phyloP scores from a whole-genome alignment of 2,329 filamentous ascomycete species.

The Hymenoscyphus linearis region DNA sequence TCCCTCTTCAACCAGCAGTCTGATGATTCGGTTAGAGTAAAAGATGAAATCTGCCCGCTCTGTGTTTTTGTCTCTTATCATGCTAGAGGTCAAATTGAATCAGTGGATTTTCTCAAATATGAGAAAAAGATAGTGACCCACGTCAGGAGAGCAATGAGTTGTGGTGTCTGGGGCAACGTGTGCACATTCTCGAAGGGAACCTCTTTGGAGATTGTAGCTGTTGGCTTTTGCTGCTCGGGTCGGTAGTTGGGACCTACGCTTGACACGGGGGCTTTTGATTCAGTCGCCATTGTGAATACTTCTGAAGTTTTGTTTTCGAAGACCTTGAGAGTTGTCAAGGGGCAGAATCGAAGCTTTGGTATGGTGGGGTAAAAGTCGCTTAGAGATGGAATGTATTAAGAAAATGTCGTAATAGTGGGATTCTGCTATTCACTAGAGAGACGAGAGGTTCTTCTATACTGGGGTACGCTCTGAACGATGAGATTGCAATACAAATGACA shows the following conservation, averaged over 20 bases:
- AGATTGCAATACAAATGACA: not conserved
- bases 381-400: not conserved
- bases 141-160: constrained; percentile 96
- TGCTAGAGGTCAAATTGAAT: constrained; percentile 47
- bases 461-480: no score
- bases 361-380: not conserved
- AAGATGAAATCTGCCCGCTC: constrained; percentile 96
- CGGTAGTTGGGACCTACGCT: constrained; percentile 73
- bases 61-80: constrained; percentile 90
- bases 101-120: not conserved
- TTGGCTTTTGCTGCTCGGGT: constrained; percentile 71
- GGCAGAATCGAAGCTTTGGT: not conserved
- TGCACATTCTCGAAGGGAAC: constrained; percentile 83
- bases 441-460: not conserved
- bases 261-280: constrained; percentile 17
- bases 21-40: constrained; percentile 97
- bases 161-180: constrained; percentile 85
- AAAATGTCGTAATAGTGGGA: no score
- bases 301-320: not conserved
- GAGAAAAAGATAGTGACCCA: constrained; percentile 50
- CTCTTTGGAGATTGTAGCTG: constrained; percentile 79
- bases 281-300: constrained; percentile 20
- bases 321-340: not conserved
- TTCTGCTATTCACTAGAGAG: not conserved
- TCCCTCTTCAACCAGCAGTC: constrained; percentile 91